Percentiles rank a stretch among this genome's conserved stretches.
These are phyloP conservation scores for Barnettozyma wickerhamii DNA, from an alignment of 805 yeast species.

Conservation along the genomic window DNA sequence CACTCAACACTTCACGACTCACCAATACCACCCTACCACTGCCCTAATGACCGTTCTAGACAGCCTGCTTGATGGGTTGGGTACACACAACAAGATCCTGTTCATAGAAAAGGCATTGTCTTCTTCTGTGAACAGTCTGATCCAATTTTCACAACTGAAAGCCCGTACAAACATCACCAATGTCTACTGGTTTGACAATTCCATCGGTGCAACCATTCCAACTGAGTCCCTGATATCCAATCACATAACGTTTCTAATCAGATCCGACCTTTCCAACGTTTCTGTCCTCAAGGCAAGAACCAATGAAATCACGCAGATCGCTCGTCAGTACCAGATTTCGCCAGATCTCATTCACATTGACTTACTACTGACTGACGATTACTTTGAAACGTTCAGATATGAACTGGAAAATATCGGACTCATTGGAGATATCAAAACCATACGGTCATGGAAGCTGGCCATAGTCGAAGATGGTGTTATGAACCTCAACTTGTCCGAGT, in stretches of 20 bases:
- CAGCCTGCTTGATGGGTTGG: constrained; percentile 12
- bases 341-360: constrained; percentile 14
- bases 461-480: constrained; percentile 5
- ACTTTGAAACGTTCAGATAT: constrained; percentile 31
- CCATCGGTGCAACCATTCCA: constrained; percentile 8
- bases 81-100: constrained; percentile 30
- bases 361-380: constrained; percentile 32
- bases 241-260: constrained; percentile 23
- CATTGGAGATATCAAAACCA: constrained; percentile 17
- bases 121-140: constrained; percentile 45
- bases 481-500: constrained; percentile 15
- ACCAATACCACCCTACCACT: not conserved
- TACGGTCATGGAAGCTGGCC: constrained; percentile 16
- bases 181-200: constrained; percentile 42
- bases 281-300: constrained; percentile 13
- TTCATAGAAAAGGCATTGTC: constrained; percentile 43
- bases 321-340: constrained; percentile 3
- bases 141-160: constrained; percentile 51
- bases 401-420: constrained; percentile 25
- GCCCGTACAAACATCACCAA: constrained; percentile 44
- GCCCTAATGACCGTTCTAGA: constrained; percentile 1
- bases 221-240: constrained; percentile 5
- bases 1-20: not conserved
- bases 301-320: constrained; percentile 14
- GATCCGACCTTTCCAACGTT: constrained; percentile 19